Base-by-base conservation (phyloP, 345 rosid species). In the Mercurialis annua region DNA sequence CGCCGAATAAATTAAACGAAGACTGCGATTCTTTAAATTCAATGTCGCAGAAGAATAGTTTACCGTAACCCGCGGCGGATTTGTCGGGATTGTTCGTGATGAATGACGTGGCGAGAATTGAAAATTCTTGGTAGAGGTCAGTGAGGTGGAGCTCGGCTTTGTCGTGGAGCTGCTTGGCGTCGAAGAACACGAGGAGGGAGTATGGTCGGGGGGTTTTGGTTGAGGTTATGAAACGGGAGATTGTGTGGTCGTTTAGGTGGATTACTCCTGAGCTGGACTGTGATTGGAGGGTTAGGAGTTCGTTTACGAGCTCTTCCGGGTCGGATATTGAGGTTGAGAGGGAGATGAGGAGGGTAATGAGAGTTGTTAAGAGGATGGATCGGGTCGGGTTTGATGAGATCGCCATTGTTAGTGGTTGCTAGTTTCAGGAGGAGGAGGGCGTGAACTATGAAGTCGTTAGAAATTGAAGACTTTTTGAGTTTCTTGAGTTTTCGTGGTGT, bases 41-140 rank as follows among this genome's bases (percentile, higher is more conserved):
- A 74, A 92, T 75, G 65, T 87, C 88, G 73, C 86, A 78, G 89
- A 92, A 87, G 90, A 92, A 92, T 61, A 92, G 90, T 76, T 82
- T 83, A 6, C 71, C 78, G 52, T 68, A 61, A 21, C 75, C 67
- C 8, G n/a, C 16, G 26, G 81, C 71, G 67, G 82, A 62, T n/a
- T 78, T 64, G 14, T 75, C 79, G 12, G 56, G 34, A 81, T 90
- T 85, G 84, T 87, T 91, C 62, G 88, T 49, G 81, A 81, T 71
- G 81, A 85, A 94, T 1, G 98, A 83, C 59, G 91, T 55, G 59
- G 97, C 77, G 74, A 94, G 71, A 76, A 94, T 62, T 59, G 78
- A 72, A 88, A 87, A 91, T 54, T 91, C 98, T 54, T 73, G 73
- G 64, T 80, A 84, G 50, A 94, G 86, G 10, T 88, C 84, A 11